Percentiles rank a stretch among this genome's conserved stretches.
Conservation (phyloP, 2,329 filamentous ascomycete species). For the Xylariaceae sp. region DNA sequence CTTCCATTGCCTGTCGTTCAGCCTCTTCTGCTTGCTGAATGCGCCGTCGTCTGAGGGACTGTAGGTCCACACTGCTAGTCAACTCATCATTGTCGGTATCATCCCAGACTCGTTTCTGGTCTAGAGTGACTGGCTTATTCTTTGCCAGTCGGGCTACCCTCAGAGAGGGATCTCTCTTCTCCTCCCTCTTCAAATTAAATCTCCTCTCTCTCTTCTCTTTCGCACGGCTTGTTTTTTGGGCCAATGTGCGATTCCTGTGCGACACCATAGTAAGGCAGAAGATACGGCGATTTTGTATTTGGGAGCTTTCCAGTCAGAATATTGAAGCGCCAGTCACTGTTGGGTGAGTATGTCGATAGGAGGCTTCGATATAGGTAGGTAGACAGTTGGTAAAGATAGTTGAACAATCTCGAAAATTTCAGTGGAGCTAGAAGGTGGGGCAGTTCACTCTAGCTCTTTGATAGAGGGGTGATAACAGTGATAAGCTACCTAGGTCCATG, state of each 20-base stretch:
- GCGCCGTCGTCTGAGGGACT: slow-evolving; percentile 61
- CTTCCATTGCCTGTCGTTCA: slow-evolving; percentile 53
- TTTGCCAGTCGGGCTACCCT: slow-evolving; percentile 74
- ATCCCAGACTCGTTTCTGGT: slow-evolving; percentile 91
- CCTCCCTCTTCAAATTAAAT: slow-evolving; percentile 81
- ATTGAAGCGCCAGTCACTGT: neutral
- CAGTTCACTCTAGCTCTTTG: too few relatives aligned
- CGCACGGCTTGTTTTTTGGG: slow-evolving; percentile 79
- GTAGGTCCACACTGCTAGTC: slow-evolving; percentile 63
- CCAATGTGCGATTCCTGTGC: slow-evolving; percentile 52
- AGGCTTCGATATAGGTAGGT: neutral
- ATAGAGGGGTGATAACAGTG: too few relatives aligned
- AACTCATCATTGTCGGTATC: slow-evolving; percentile 68
- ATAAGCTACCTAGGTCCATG: too few relatives aligned
- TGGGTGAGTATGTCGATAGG: neutral
- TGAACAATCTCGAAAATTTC: slow-evolving; percentile 30
- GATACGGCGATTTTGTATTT: neutral
- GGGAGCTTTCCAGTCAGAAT: neutral
- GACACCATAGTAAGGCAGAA: slow-evolving; percentile 19
- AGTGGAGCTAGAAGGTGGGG: slow-evolving; percentile 20
- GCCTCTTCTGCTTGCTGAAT: slow-evolving; percentile 55
- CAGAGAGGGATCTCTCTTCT: slow-evolving; percentile 81
- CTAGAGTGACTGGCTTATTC: slow-evolving; percentile 82
- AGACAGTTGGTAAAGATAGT: neutral
- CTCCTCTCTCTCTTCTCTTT: slow-evolving; percentile 78